Evolutionary conservation across 1,284 basidiomycete genomes (phyloP).

Genomic region (Boletus austroedulis): DNA sequence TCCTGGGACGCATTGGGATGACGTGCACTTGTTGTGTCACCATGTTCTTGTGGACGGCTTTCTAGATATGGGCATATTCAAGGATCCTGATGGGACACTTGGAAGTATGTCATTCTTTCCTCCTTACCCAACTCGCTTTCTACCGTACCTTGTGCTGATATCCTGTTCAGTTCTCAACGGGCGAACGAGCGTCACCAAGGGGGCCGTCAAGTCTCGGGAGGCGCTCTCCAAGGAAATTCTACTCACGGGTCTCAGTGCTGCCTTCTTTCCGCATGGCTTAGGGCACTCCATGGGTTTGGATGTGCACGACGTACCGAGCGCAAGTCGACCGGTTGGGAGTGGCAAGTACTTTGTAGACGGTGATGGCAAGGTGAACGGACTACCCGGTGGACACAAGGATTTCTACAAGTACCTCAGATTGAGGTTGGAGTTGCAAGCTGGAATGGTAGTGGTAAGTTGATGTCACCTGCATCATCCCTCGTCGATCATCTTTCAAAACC

Average conservation of each 20-base stretch:
- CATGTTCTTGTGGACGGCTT: constrained; percentile 75
- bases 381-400: constrained; percentile 41
- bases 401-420: constrained; percentile 80
- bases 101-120: constrained; percentile 13
- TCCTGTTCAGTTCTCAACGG: constrained; percentile 6
- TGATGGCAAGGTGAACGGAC: constrained; percentile 11
- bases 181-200: constrained; percentile 7
- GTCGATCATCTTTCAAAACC: neutral
- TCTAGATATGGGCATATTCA: constrained; percentile 83
- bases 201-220: constrained; percentile 15
- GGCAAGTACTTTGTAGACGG: constrained; percentile 31
- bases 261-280: constrained; percentile 91
- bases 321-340: constrained; percentile 62
- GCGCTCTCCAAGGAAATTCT: constrained; percentile 48
- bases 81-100: constrained; percentile 36
- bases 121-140: neutral
- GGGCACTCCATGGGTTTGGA: constrained; percentile 88
- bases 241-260: constrained; percentile 69
- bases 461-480: neutral
- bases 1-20: constrained; percentile 83
- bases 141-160: neutral
- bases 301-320: constrained; percentile 81
- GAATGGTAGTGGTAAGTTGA: constrained; percentile 79
- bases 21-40: constrained; percentile 79
- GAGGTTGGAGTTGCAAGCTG: constrained; percentile 62